These are phyloP conservation scores for Ustilago bromivora DNA, from an alignment of 1,284 basidiomycete species.

Conservation along the genomic window DNA sequence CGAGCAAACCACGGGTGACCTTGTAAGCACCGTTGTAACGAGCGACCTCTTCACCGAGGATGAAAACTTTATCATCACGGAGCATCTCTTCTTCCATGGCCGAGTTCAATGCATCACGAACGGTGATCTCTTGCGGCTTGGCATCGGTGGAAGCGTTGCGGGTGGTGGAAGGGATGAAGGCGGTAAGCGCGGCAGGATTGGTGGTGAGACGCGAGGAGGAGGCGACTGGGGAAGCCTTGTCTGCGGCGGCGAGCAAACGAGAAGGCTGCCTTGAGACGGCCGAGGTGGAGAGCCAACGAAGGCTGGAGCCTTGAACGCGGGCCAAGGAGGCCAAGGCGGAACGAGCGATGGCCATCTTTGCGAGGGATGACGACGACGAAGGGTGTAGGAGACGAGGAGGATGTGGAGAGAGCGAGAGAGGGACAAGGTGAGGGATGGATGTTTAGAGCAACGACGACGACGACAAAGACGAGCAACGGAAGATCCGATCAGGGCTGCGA, in stretches of 20 bases:
- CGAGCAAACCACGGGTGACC: constrained; percentile 84
- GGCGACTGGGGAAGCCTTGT: constrained; percentile 40
- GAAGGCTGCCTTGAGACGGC: constrained; percentile 50
- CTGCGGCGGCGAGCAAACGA: constrained; percentile 20
- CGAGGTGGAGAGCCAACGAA: constrained; percentile 42
- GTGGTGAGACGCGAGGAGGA: constrained; percentile 51
- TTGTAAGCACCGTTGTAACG: constrained; percentile 99
- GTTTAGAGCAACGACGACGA: neutral
- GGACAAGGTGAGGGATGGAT: constrained; percentile 1
- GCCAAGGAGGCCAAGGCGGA: constrained; percentile 53
- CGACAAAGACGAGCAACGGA: constrained; percentile 1
- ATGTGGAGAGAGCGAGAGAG: constrained; percentile 5
- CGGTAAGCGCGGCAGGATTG: constrained; percentile 47
- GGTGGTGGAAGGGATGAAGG: constrained; percentile 47
- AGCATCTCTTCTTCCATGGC: constrained; percentile 99
- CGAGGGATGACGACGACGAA: neutral
- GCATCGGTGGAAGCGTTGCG: constrained; percentile 57
- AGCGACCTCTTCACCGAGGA: constrained; percentile 98
- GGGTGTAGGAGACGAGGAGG: neutral
- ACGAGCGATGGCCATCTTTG: constrained; percentile 45
- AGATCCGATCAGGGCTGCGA: neutral
- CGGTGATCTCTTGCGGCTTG: constrained; percentile 82
- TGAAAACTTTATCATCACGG: constrained; percentile 92
- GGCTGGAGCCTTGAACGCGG: constrained; percentile 30
- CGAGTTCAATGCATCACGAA: constrained; percentile 95